phyloP scores from a whole-genome alignment of 768 basidiomycete genomes.

The Coprinopsis marcescibilis region DNA sequence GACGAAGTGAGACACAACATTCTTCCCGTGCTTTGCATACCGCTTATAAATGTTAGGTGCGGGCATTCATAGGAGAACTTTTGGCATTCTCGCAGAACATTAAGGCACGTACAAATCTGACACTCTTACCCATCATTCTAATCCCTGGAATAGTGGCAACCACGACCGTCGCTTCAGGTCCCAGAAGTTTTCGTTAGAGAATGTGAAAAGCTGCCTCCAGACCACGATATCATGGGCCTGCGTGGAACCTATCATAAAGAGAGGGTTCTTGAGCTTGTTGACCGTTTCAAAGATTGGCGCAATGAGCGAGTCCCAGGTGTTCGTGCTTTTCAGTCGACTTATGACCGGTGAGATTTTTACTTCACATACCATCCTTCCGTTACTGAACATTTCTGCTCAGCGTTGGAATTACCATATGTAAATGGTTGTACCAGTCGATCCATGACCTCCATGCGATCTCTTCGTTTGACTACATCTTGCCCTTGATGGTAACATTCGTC shows the following conservation, averaged over 20 bases:
- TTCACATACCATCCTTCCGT: constrained; percentile 2
- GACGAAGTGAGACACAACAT: constrained; percentile 51
- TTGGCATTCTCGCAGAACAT: constrained; percentile 68
- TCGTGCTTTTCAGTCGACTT: constrained; percentile 79
- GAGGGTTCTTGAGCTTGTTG: constrained; percentile 55
- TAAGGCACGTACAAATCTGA: constrained; percentile 40
- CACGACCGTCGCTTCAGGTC: constrained; percentile 54
- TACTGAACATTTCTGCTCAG: constrained; percentile 24
- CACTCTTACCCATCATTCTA: neutral
- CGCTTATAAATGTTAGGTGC: constrained; percentile 40
- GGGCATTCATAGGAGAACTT: constrained; percentile 70
- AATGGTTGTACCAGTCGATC: constrained; percentile 70
- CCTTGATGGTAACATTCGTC: constrained; percentile 54
- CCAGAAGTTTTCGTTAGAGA: constrained; percentile 63
- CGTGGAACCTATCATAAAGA: constrained; percentile 55
- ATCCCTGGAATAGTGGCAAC: constrained; percentile 45
- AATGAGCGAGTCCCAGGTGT: constrained; percentile 65
- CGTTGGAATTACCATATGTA: constrained; percentile 63
- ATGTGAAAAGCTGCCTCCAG: constrained; percentile 47
- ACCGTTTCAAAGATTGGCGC: constrained; percentile 64
- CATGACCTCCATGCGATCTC: constrained; percentile 75
- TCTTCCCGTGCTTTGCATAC: constrained; percentile 5
- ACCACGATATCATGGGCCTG: constrained; percentile 73
- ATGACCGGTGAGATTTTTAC: constrained; percentile 53
- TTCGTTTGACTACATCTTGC: constrained; percentile 76